Evolutionary conservation across 176 grass and related monocot species (phyloP).

Genomic region (Carex cristatella): DNA sequence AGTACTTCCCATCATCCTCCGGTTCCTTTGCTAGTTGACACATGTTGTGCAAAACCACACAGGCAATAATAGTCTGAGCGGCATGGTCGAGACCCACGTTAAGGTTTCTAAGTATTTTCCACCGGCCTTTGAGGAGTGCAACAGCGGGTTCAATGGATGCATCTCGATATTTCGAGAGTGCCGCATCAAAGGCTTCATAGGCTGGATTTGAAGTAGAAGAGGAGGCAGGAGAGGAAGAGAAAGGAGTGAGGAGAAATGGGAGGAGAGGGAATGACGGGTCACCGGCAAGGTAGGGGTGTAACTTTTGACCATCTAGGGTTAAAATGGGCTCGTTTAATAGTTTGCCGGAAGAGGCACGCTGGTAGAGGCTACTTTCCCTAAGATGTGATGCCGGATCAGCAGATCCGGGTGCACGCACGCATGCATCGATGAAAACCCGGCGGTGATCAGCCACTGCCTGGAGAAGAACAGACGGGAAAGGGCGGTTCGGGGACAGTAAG

Average conservation of each 20-base stretch:
- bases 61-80: slow-evolving; percentile 38
- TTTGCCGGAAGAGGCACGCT: background rate
- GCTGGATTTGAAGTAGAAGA: slow-evolving; percentile 2
- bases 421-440: background rate
- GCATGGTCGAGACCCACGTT: slow-evolving; percentile 37
- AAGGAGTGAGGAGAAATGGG: slow-evolving; percentile 29
- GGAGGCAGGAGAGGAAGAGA: slow-evolving; percentile 3
- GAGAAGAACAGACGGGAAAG: slow-evolving; percentile 6
- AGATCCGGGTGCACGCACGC: background rate
- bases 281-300: slow-evolving; percentile 26
- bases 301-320: background rate
- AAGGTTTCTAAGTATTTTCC: slow-evolving; percentile 38
- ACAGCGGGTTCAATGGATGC: slow-evolving; percentile 29
- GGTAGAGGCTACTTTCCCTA: background rate
- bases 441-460: background rate
- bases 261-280: slow-evolving; percentile 35
- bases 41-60: slow-evolving; percentile 40
- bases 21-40: slow-evolving; percentile 32
- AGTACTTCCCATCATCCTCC: slow-evolving; percentile 30
- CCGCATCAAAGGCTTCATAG: slow-evolving; percentile 23
- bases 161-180: slow-evolving; percentile 4
- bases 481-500: background rate
- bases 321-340: background rate
- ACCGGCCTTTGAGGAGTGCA: slow-evolving; percentile 33
- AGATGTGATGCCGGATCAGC: background rate